Evolutionary conservation across 257 asterid genomes (phyloP).

Genomic region (Capsicum chinense): DNA sequence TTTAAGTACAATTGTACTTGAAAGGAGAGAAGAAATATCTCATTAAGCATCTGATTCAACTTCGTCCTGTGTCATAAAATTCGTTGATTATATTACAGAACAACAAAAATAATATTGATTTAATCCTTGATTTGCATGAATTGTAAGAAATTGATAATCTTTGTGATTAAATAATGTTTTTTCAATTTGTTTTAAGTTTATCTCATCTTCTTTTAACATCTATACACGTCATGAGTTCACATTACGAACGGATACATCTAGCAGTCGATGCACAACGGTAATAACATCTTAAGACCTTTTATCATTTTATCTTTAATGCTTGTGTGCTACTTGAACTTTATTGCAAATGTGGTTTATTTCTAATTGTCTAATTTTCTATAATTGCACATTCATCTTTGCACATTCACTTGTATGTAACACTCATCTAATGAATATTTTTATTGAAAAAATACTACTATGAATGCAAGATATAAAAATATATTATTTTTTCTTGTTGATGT

Average conservation of each 20-base stretch:
- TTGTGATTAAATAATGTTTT: not conserved
- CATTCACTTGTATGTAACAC: not conserved
- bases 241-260: not conserved
- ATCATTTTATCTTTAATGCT: not conserved
- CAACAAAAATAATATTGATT: not conserved
- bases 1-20: not conserved
- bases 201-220: not conserved
- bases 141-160: not conserved
- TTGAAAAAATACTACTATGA: too few relatives aligned
- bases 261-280: not conserved
- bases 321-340: not conserved
- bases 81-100: not conserved
- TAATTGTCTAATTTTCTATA: not conserved
- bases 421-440: not conserved
- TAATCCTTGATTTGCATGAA: not conserved
- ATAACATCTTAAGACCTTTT: not conserved
- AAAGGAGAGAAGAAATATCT: slow-evolving; percentile 1
- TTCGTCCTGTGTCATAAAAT: not conserved
- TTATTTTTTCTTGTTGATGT: too few relatives aligned
- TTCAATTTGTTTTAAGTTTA: not conserved
- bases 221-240: not conserved
- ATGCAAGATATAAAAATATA: too few relatives aligned
- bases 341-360: not conserved
- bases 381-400: not conserved
- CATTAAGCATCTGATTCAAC: not conserved